Evolutionary conservation across 208 protist species (phyloP).

Genomic region (Crithidia fasciculata): DNA sequence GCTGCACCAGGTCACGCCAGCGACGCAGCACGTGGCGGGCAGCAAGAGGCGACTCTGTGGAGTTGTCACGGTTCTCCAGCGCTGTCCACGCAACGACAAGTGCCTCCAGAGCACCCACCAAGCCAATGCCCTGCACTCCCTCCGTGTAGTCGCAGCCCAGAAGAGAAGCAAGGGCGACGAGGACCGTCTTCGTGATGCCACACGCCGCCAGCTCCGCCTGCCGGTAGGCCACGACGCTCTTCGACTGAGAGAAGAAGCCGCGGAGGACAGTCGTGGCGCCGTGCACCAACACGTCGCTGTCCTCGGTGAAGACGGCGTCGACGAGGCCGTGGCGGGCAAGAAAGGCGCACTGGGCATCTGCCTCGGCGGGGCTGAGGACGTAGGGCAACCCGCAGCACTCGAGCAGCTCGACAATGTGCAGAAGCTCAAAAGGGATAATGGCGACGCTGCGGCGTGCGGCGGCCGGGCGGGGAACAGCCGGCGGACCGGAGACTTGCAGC

Average conservation of each 20-base stretch:
- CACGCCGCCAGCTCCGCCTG: slow-evolving; percentile 65
- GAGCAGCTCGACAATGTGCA: slow-evolving; percentile 80
- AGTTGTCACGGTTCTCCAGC: slow-evolving; percentile 1
- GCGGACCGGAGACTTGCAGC: not conserved
- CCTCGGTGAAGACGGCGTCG: slow-evolving; percentile 96
- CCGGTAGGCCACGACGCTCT: slow-evolving; percentile 71
- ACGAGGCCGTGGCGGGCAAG: slow-evolving; percentile 78
- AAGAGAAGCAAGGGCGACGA: slow-evolving; percentile 91
- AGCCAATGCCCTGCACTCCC: slow-evolving; percentile 89
- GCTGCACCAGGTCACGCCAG: slow-evolving; percentile 43
- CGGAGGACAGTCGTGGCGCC: slow-evolving; percentile 91
- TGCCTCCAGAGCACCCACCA: slow-evolving; percentile 66
- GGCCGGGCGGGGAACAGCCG: not conserved
- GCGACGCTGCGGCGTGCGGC: slow-evolving; percentile 1
- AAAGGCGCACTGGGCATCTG: slow-evolving; percentile 95
- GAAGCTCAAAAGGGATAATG: slow-evolving; percentile 69
- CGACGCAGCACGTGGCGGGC: slow-evolving; percentile 41
- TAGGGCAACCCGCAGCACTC: slow-evolving; percentile 87
- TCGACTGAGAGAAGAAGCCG: slow-evolving; percentile 87
- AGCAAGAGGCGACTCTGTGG: slow-evolving; percentile 25
- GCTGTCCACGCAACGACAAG: slow-evolving; percentile 59
- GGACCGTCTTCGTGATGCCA: slow-evolving; percentile 77
- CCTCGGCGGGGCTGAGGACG: slow-evolving; percentile 88
- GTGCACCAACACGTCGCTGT: slow-evolving; percentile 96
- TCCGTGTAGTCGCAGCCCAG: slow-evolving; percentile 97